phyloP scores from a whole-genome alignment of 2,329 filamentous ascomycete genomes.

The Alternaria solani region DNA sequence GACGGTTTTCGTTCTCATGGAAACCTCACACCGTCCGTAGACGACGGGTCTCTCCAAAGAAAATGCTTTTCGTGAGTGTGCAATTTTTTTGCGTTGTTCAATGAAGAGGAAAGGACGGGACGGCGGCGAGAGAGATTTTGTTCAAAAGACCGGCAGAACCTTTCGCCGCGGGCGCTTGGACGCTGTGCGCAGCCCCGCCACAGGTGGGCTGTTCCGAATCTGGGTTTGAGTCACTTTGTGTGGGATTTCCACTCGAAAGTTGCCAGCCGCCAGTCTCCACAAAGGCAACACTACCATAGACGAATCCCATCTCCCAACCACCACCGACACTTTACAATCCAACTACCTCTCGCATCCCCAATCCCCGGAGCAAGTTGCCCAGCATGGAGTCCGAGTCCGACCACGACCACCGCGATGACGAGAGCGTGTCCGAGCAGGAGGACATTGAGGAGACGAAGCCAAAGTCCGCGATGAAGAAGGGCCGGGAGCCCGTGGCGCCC shows the following conservation, averaged over 20 bases:
- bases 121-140: conserved; percentile 37
- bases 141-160: conserved; percentile 26
- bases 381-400: conserved; percentile 54
- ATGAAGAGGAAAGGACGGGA: conserved; percentile 52
- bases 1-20: conserved; percentile 68
- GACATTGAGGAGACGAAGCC: conserved; percentile 68
- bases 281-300: conserved; percentile 9
- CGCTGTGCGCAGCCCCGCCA: conserved; percentile 34
- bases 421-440: conserved; percentile 73
- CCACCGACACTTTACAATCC: not conserved
- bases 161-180: conserved; percentile 21
- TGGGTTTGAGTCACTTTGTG: conserved; percentile 48
- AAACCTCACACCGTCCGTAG: conserved; percentile 50
- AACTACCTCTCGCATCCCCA: not conserved
- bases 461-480: conserved; percentile 89
- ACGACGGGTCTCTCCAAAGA: conserved; percentile 58
- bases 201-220: conserved; percentile 39
- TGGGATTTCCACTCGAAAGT: conserved; percentile 33
- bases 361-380: conserved; percentile 22
- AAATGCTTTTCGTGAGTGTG: conserved; percentile 66
- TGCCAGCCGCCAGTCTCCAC: conserved; percentile 18
- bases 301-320: not conserved
- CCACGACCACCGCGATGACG: conserved; percentile 51
- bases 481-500: conserved; percentile 63
- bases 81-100: conserved; percentile 66